Evolutionary conservation across 1,284 basidiomycete genomes (phyloP).

Genomic region (Austropuccinia psidii): DNA sequence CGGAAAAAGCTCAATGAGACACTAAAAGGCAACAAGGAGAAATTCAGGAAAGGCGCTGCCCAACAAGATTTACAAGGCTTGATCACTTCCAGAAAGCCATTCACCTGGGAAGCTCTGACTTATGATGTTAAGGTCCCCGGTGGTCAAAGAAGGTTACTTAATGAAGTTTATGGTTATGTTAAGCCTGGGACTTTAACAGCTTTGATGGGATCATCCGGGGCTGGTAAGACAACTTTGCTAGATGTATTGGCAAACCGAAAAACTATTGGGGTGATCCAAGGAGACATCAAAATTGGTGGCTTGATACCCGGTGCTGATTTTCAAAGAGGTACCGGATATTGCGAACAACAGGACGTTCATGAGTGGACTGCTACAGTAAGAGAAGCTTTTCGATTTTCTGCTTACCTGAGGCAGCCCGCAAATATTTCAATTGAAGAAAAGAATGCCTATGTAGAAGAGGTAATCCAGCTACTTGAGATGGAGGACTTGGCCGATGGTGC

Average conservation of each 20-base stretch:
- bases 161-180: slow-evolving; percentile 53
- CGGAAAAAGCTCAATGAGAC: slow-evolving; percentile 55
- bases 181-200: slow-evolving; percentile 52
- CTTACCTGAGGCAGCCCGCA: slow-evolving; percentile 56
- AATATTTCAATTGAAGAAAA: slow-evolving; percentile 52
- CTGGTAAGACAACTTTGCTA: slow-evolving; percentile 52
- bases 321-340: slow-evolving; percentile 52
- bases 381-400: slow-evolving; percentile 56
- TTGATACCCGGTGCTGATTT: slow-evolving; percentile 51
- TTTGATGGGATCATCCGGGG: slow-evolving; percentile 47
- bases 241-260: slow-evolving; percentile 54
- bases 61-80: slow-evolving; percentile 18
- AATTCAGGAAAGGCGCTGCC: not conserved
- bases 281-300: slow-evolving; percentile 54
- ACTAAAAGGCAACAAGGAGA: slow-evolving; percentile 55
- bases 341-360: slow-evolving; percentile 53
- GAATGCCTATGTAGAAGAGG: slow-evolving; percentile 54
- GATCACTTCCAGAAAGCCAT: slow-evolving; percentile 5
- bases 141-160: slow-evolving; percentile 49
- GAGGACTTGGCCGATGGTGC: slow-evolving; percentile 53
- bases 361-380: slow-evolving; percentile 66
- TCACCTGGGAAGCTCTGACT: slow-evolving; percentile 51
- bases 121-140: slow-evolving; percentile 51
- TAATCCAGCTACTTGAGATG: slow-evolving; percentile 53
- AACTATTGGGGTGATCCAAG: slow-evolving; percentile 42